phyloP scores from a whole-genome alignment of 129 eudicot species.

The Artemisia tridentata region DNA sequence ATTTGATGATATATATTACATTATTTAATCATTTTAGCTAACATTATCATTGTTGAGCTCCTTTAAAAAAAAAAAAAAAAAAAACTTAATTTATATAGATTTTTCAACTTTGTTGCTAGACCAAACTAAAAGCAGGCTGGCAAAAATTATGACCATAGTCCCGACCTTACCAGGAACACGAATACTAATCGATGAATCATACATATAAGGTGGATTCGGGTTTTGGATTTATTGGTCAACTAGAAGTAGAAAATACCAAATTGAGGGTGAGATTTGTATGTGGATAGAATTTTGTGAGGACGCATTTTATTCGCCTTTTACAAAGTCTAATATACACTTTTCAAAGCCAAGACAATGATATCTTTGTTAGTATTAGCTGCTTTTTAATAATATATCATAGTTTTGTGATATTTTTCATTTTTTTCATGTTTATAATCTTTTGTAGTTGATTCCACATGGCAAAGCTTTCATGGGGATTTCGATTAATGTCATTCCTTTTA shows the following conservation, averaged over 20 bases:
- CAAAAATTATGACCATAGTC: no score
- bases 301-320: slow-evolving; percentile 16
- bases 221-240: neutral
- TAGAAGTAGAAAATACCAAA: slow-evolving; percentile 17
- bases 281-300: slow-evolving; percentile 27
- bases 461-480: no score
- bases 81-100: no score
- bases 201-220: neutral
- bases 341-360: neutral
- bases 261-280: slow-evolving; percentile 33
- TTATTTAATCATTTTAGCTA: no score
- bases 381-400: neutral
- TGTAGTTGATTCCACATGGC: no score
- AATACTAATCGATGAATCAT: neutral
- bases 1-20: no score
- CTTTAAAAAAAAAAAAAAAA: no score
- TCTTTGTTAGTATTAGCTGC: neutral
- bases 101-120: no score
- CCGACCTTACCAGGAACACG: no score
- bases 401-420: neutral
- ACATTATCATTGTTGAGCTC: no score
- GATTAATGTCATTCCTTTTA: no score
- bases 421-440: neutral
- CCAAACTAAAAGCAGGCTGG: no score
- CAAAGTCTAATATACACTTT: neutral